A percentile compares a stretch with the other conserved stretches of the same genome.
These are phyloP conservation scores for Falciphora oryzae DNA, from an alignment of 2,329 filamentous ascomycete species.

Conservation along the genomic window DNA sequence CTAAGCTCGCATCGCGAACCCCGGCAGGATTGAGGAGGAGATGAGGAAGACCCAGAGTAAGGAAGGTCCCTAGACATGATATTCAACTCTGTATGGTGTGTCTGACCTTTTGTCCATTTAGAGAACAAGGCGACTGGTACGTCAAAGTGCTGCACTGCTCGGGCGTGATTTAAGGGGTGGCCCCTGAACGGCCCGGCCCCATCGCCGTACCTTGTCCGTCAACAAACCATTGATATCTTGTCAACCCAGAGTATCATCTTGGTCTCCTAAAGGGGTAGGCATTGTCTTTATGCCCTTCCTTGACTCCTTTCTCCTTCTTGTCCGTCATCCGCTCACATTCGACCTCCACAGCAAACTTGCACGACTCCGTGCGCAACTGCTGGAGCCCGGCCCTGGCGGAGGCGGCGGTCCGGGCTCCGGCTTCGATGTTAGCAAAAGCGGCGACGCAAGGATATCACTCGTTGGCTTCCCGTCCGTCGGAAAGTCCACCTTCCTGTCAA, in stretches of 20 bases:
- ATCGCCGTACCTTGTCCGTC: not conserved
- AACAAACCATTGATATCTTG: conserved; percentile 7
- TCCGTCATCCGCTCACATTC: conserved; percentile 4
- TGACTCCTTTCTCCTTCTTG: too few species aligned
- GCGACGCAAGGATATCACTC: conserved; percentile 91
- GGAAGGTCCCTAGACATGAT: conserved; percentile 19
- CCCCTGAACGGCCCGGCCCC: not conserved
- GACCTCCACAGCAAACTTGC: conserved; percentile 72
- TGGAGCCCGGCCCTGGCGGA: conserved; percentile 79
- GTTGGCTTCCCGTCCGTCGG: conserved; percentile 99
- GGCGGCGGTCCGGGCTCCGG: conserved; percentile 75
- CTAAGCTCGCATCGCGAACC: not conserved
- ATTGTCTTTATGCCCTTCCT: not conserved
- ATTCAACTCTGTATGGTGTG: not conserved
- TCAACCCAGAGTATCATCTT: conserved; percentile 80
- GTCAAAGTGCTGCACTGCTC: conserved; percentile 24
- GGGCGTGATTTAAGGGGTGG: not conserved
- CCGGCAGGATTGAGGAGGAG: conserved; percentile 90
- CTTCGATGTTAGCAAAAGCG: conserved; percentile 92
- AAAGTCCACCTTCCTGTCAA: conserved; percentile 98
- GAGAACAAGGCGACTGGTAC: conserved; percentile 98
- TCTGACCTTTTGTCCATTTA: conserved; percentile 29
- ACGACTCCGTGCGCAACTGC: conserved; percentile 84
- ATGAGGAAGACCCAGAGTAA: conserved; percentile 98
- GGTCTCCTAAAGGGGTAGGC: conserved; percentile 89